Evolutionary conservation across 1,284 basidiomycete species (phyloP).

Genomic region (Porodaedalea pini): DNA sequence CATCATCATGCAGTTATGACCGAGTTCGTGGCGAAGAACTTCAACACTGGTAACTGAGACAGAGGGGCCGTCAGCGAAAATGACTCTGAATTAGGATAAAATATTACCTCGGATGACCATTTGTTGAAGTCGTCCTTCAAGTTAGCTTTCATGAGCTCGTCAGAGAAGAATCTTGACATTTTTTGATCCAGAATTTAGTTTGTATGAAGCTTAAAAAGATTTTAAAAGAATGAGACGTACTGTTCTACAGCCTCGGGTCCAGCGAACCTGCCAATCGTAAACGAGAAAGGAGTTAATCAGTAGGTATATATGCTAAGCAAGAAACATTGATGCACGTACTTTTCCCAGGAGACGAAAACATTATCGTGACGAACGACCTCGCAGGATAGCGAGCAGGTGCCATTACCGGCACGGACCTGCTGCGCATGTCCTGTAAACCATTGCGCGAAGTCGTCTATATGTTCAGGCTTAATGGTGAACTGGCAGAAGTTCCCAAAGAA

Average conservation of each 20-base stretch:
- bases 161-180: no score
- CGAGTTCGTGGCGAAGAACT: background rate
- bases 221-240: no score
- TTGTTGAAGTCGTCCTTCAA: background rate
- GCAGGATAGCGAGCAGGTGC: background rate
- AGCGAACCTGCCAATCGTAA: no score
- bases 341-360: background rate
- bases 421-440: background rate
- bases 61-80: no score
- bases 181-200: no score
- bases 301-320: no score
- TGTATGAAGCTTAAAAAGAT: no score
- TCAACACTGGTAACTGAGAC: background rate
- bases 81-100: background rate
- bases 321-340: no score
- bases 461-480: background rate
- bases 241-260: no score
- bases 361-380: background rate
- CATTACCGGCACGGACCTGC: background rate
- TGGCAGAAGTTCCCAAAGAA: no score
- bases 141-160: no score
- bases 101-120: background rate
- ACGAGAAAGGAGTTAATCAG: no score
- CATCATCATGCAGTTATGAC: background rate
- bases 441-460: background rate